Base-by-base conservation (phyloP, 768 basidiomycete species). In the Mrakia frigida region DNA sequence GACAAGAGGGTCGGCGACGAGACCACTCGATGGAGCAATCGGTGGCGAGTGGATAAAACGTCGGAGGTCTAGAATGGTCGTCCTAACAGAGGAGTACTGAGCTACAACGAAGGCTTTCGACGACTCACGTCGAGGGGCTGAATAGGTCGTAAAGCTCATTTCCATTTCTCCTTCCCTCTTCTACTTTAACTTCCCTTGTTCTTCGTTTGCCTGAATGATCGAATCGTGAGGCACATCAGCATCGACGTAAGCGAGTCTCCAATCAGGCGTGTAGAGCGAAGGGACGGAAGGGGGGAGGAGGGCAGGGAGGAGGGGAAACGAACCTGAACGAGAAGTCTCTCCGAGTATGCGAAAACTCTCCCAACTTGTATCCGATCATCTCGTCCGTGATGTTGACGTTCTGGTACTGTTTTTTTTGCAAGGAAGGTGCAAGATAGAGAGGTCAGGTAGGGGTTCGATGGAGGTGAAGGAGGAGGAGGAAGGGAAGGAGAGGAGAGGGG, bases 351-450 rank as follows among this genome's bases (percentile, higher is more conserved):
- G 93, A 86, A 83, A 98, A 98, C 86, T 98, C 94, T 73, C 96
- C 96, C 72, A 98, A 84, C 83, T 99, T 99, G 83, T 99, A 95
- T 0, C 96, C 96, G 1, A 99, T 93, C 96, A 98, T 98, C 83
- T 98, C 96, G 82, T 95, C 93, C 5, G 92, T 94, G 79, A 99
- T 87, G 61, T 87, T 84, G 56, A 99, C 90, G 0, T 94, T 94
- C 6, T 90, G 76, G 83, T 93, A 96, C 80, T 92, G 50, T 21
- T 6, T 11, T 16, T 31, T 6, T 39, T 6, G 1, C 9, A 31
- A 21, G n/a, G 31, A 59, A 39, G 28, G 3, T 9, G 50, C 6
- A n/a, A 37, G 16, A 1, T 50, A 1, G 52, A 56, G 31, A 23
- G 37, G n/a, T 65, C 23, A 70, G 39, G 9, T n/a, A 39, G 50